Evolutionary conservation across 1,284 basidiomycete genomes (phyloP).

Genomic region (Cerioporus squamosus): DNA sequence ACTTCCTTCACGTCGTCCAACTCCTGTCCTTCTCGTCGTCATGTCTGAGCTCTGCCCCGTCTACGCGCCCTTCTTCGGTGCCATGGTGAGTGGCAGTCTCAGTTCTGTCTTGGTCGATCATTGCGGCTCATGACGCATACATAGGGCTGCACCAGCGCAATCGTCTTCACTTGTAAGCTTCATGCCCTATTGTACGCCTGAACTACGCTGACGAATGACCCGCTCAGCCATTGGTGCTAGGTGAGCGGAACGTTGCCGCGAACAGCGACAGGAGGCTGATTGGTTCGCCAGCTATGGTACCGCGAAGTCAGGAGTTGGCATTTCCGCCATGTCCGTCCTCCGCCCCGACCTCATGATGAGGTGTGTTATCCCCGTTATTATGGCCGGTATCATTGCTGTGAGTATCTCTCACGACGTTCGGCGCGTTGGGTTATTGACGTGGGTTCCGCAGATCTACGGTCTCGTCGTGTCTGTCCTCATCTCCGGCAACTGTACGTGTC

Average conservation of each 20-base stretch:
- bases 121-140: constrained; percentile 20
- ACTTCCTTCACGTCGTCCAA: constrained; percentile 15
- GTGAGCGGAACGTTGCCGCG: constrained; percentile 41
- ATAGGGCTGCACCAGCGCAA: constrained; percentile 97
- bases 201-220: constrained; percentile 30
- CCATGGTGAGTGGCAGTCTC: constrained; percentile 77
- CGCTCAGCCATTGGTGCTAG: constrained; percentile 72
- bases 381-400: constrained; percentile 99
- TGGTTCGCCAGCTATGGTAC: constrained; percentile 77
- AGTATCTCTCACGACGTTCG: constrained; percentile 32
- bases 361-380: constrained; percentile 97
- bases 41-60: constrained; percentile 93
- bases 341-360: constrained; percentile 95
- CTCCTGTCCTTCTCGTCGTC: constrained; percentile 27
- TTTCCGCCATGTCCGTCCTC: constrained; percentile 97
- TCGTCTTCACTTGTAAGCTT: constrained; percentile 94
- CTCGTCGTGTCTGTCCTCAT: constrained; percentile 93
- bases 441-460: constrained; percentile 69
- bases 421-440: neutral
- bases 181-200: neutral
- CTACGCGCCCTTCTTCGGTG: constrained; percentile 97
- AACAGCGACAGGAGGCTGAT: neutral
- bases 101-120: neutral
- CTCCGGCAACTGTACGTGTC: constrained; percentile 70
- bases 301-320: constrained; percentile 98